Conservation (phyloP, 176 grass and related monocot species). For the Ananas comosus region DNA sequence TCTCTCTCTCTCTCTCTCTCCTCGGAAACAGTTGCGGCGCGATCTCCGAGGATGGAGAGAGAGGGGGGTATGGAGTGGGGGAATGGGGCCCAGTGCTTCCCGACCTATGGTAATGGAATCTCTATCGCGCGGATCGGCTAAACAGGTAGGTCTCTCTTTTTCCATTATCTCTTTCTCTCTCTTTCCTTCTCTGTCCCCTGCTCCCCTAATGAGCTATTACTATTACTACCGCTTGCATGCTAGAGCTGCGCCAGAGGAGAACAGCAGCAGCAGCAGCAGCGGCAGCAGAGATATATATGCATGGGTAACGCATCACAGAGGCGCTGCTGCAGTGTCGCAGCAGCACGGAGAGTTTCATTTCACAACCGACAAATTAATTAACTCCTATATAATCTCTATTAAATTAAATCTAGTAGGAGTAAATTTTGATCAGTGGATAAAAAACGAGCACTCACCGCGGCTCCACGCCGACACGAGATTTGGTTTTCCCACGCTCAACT, state of each 20-base stretch:
- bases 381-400: no score
- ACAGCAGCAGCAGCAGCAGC: not conserved
- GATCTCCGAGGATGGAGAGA: not conserved
- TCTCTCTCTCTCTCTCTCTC: not conserved
- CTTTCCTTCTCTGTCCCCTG: not conserved
- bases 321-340: not conserved
- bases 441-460: no score
- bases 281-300: not conserved
- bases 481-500: no score
- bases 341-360: no score
- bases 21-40: not conserved
- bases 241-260: not conserved
- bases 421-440: no score
- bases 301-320: not conserved
- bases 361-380: no score
- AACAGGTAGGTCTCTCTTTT: no score
- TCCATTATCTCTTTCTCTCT: not conserved
- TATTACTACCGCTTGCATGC: not conserved
- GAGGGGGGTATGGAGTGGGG: not conserved
- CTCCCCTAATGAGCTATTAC: not conserved
- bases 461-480: no score
- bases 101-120: conserved; percentile 3
- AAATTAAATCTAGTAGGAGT: no score
- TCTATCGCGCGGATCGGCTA: conserved; percentile 1
- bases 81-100: not conserved